Percentiles rank a stretch among this genome's conserved stretches.
These are phyloP conservation scores for Dothideomycetidae sp. DNA, from an alignment of 2,329 filamentous ascomycete genomes.

Conservation along the genomic window DNA sequence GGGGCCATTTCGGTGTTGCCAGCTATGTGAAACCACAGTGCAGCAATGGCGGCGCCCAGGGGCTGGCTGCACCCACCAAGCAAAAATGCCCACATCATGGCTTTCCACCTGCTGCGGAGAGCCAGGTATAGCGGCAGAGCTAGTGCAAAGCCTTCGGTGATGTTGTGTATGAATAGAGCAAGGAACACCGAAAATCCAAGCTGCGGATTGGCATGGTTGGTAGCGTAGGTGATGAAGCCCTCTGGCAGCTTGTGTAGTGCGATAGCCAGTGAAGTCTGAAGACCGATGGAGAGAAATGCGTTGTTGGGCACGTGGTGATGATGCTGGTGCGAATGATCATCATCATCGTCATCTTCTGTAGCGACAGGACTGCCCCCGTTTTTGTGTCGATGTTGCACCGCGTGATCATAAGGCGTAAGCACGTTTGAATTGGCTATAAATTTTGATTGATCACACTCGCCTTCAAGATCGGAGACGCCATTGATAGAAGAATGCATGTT, in stretches of 20 bases:
- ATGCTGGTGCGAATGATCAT: slow-evolving; percentile 33
- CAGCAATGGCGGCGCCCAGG: slow-evolving; percentile 68
- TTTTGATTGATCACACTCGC: neutral
- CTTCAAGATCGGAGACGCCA: neutral
- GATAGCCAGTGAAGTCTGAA: slow-evolving; percentile 91
- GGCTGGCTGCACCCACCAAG: slow-evolving; percentile 82
- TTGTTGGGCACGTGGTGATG: slow-evolving; percentile 95
- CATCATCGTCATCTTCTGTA: slow-evolving; percentile 1
- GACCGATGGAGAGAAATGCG: slow-evolving; percentile 83
- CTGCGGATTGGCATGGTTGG: slow-evolving; percentile 83
- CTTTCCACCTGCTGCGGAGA: slow-evolving; percentile 61
- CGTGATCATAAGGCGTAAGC: slow-evolving; percentile 10
- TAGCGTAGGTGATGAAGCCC: slow-evolving; percentile 80
- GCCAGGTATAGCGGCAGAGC: slow-evolving; percentile 87
- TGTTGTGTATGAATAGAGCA: slow-evolving; percentile 94
- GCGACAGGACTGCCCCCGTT: slow-evolving; percentile 6
- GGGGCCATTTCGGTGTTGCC: slow-evolving; percentile 34
- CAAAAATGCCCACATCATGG: slow-evolving; percentile 71
- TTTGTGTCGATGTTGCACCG: slow-evolving; percentile 14
- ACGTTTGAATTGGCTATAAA: slow-evolving; percentile 5
- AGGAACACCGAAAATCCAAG: slow-evolving; percentile 88
- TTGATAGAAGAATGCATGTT: neutral
- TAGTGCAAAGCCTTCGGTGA: slow-evolving; percentile 92
- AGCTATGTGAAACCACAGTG: slow-evolving; percentile 69
- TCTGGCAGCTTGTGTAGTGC: slow-evolving; percentile 91